Evolutionary conservation across 306 rosid species (phyloP).

Genomic region (Sechiopsis laciniata): DNA sequence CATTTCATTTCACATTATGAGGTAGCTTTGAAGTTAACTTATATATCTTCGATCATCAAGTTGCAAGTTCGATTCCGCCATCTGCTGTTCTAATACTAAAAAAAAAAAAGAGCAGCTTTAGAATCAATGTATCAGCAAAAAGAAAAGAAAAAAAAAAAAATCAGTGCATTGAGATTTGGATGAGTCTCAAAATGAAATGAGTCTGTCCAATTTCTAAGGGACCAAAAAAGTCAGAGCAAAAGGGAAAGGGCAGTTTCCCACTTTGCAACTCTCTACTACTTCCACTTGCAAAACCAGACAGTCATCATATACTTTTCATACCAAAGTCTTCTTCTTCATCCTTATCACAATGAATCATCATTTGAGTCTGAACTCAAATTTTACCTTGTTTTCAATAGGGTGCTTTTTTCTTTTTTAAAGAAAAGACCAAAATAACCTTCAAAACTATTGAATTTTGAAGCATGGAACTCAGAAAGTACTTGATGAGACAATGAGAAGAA

Average conservation of each 20-base stretch:
- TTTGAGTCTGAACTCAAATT: neutral
- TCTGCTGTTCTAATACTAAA: too few relatives aligned
- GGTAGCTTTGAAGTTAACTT: too few relatives aligned
- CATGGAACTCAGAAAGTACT: neutral
- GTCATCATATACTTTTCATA: neutral
- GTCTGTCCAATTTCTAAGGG: neutral
- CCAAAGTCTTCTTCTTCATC: slow-evolving; percentile 10
- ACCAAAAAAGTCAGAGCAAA: neutral
- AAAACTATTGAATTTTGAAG: neutral
- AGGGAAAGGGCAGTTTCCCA: slow-evolving; percentile 8
- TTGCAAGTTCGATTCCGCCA: too few relatives aligned
- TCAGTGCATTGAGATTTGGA: neutral
- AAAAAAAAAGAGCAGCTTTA: neutral
- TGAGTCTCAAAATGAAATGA: slow-evolving; percentile 3
- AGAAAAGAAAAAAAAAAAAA: neutral
- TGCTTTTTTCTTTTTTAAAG: neutral
- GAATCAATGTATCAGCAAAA: neutral
- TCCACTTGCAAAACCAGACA: slow-evolving; percentile 8
- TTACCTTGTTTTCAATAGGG: neutral
- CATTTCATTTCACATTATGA: too few relatives aligned
- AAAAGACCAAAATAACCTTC: neutral
- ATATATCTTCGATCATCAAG: too few relatives aligned
- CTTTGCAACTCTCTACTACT: neutral
- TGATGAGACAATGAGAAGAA: neutral
- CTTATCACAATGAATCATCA: slow-evolving; percentile 15